Evolutionary conservation across 208 protist genomes (phyloP), one percentile per base, ranked within the genome.

Genomic region (Crithidia fasciculata): DNA sequence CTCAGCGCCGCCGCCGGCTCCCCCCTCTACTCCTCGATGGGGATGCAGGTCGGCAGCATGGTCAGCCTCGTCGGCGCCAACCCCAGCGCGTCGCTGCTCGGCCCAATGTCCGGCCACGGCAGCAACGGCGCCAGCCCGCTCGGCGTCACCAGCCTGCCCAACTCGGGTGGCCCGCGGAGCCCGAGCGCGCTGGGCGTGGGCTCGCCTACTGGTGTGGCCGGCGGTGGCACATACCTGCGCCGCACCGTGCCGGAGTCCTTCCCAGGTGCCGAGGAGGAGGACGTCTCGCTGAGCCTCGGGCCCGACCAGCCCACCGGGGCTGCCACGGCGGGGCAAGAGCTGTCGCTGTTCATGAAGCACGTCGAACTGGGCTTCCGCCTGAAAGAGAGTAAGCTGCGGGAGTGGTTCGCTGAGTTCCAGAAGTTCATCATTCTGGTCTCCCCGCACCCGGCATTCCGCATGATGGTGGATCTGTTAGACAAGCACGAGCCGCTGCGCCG

Each of bases 371-470:
- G 93, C 41, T 66, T 93, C 50, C 87, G 88, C 4, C 66, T 85
- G 8, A 95, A 90, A 71, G 90, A 95, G 57, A 92, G 73, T 70
- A 90, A 90, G 63, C 80, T 91, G 80, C 85, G 93, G 7, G 93
- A 97, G 80, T 97, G 93, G 91, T 97, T 96, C 58, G 64, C 80
- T 13, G 90, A 97, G 76, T 83, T 97, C 43, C 89, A 97, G 66
- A 95, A 95, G 78, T 86, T 77, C 71, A 94, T 97, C 73, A 92
- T 97, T 55, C 76, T 95, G 16, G 84, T 94, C 36, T 95, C 93
- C 0, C 93, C 93, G 39, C 88, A 93, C 68, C 91, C 89, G 3
- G 93, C 89, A 19, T 95, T 97, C 71, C 90, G 91, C 69, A 91
- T 95, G 72, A 93, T 95, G 76, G 88, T 95, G 19, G 90, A 97